phyloP scores from a whole-genome alignment of 2,329 filamentous ascomycete genomes.

The Fusarium sp. region DNA sequence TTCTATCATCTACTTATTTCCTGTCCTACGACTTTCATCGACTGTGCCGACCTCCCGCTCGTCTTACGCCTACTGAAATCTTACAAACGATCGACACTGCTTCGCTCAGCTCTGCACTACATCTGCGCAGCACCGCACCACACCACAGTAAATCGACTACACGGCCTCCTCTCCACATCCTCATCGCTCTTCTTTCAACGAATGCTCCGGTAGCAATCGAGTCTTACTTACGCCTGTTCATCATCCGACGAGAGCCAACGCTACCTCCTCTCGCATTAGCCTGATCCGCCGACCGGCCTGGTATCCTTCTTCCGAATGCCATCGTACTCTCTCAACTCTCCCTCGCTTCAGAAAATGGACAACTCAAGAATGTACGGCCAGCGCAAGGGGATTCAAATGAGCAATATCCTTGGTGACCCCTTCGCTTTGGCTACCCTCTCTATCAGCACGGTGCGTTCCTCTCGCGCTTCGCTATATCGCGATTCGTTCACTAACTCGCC shows the following conservation, averaged over 20 bases:
- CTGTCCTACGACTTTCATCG: constrained; percentile 35
- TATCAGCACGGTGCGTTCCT: constrained; percentile 82
- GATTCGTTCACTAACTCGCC: constrained; percentile 37
- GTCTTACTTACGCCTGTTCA: constrained; percentile 17
- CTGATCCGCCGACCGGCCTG: constrained; percentile 22
- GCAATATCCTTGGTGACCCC: constrained; percentile 94
- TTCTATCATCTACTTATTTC: constrained; percentile 39
- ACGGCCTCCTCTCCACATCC: constrained; percentile 36
- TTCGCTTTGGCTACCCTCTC: constrained; percentile 96
- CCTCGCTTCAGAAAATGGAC: constrained; percentile 86
- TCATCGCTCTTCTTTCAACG: constrained; percentile 33
- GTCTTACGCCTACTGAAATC: constrained; percentile 30
- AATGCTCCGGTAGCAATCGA: constrained; percentile 52
- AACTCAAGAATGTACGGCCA: constrained; percentile 70
- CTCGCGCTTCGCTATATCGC: background rate
- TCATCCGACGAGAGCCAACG: constrained; percentile 31
- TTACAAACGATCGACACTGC: constrained; percentile 36
- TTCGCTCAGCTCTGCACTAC: constrained; percentile 28
- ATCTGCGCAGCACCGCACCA: background rate
- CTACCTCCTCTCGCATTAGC: constrained; percentile 19
- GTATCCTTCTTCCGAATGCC: constrained; percentile 70
- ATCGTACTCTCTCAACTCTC: constrained; percentile 78
- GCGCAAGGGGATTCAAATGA: constrained; percentile 77
- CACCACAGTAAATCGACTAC: constrained; percentile 10
- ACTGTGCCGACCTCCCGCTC: constrained; percentile 19